Conservation (phyloP, 78 protist species). For the Chrysochromulina tobinii region DNA sequence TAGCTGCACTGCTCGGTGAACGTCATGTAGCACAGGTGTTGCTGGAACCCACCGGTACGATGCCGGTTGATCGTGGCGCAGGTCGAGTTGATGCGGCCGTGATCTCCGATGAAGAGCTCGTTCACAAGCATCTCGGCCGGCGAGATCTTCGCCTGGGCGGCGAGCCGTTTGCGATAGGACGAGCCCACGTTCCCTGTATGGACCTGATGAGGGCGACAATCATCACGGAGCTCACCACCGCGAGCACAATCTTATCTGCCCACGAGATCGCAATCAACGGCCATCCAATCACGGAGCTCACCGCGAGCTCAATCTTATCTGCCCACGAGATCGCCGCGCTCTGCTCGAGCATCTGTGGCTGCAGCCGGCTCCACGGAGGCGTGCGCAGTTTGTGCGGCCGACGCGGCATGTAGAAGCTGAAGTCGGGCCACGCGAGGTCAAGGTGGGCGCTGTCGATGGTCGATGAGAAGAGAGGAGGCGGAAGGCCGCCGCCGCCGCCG, state of each 20-base stretch:
- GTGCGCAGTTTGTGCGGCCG: neutral
- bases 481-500: neutral
- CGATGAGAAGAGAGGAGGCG: neutral
- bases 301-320: neutral
- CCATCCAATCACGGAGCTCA: neutral
- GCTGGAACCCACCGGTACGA: neutral
- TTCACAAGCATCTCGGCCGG: neutral
- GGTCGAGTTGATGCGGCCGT: neutral
- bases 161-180: neutral
- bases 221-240: neutral
- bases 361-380: neutral
- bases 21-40: neutral
- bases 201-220: too few relatives aligned
- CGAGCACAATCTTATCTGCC: neutral
- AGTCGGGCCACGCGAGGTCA: neutral
- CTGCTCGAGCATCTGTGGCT: neutral
- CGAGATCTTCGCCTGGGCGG: neutral
- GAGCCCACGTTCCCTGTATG: constrained; percentile 9
- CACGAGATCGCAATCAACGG: neutral
- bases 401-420: neutral
- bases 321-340: neutral
- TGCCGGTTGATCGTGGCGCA: neutral
- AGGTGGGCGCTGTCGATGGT: neutral
- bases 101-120: constrained; percentile 1
- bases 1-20: neutral